Base-by-base conservation (phyloP, 768 basidiomycete genomes). In the Mycena rebaudengoi region DNA sequence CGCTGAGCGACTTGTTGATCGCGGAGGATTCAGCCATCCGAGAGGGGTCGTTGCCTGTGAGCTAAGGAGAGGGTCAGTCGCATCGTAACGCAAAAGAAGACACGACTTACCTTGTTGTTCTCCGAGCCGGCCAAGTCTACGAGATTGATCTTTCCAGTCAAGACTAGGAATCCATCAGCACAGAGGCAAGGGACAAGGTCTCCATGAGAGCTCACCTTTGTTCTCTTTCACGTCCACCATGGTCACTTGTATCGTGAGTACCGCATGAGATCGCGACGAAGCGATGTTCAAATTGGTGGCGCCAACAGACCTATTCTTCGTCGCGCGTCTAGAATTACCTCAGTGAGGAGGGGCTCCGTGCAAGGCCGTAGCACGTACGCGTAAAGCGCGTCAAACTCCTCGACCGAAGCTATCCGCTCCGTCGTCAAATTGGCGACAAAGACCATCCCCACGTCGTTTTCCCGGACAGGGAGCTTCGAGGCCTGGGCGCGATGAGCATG, bases 81-180 rank as follows among this genome's bases (percentile, higher is more conserved):
- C 25, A 46, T n/a, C n/a, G 21, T 51, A n/a, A 5, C 5, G 39
- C 37, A 32, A 4, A 40, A 8, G 14, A 16, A n/a, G 21, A n/a
- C 2, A 1, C 1, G 26, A 66, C 74, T 18, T 35, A 88, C 88
- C 77, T 93, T 96, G 75, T 95, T 96, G 71, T 95, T 95, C 78
- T 96, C 95, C 0, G 92, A 94, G 26, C 95, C 95, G 18, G 95
- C 95, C 26, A 96, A 84, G 77, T 96, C 95, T 12, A 95, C 92
- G 10, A 96, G 85, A 66, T 93, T 93, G 57, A 95, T 89, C 73
- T 91, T 93, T 11, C 93, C 94, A n/a, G n/a, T n/a, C n/a, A n/a
- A n/a, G n/a, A n/a, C n/a, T n/a, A n/a, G n/a, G n/a, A n/a, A n/a
- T n/a, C n/a, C n/a, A n/a, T n/a, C n/a, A n/a, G n/a, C n/a, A n/a